A percentile compares a stretch with the other conserved stretches of the same genome.
These are phyloP conservation scores for Suillus subaureus DNA, from an alignment of 768 basidiomycete genomes.

Conservation along the genomic window DNA sequence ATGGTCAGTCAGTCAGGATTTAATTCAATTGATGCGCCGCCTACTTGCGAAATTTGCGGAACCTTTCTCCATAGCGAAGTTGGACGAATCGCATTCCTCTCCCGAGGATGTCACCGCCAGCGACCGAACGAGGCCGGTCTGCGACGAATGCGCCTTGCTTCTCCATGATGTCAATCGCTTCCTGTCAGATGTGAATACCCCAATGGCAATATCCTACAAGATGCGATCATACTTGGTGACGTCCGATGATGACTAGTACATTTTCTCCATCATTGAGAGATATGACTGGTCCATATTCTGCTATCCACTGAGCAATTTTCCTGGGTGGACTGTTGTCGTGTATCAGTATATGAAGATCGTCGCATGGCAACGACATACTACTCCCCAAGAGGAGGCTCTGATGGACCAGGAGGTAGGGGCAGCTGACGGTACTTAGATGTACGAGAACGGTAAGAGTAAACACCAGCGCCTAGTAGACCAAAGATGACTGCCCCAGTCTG, in stretches of 20 bases:
- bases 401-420: slow-evolving; percentile 10
- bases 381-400: slow-evolving; percentile 6
- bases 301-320: slow-evolving; percentile 13
- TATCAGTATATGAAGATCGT: too few species aligned
- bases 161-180: slow-evolving; percentile 61
- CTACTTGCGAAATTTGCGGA: slow-evolving; percentile 59
- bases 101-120: slow-evolving; percentile 57
- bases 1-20: slow-evolving; percentile 8
- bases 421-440: neutral
- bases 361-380: neutral
- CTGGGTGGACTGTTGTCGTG: neutral
- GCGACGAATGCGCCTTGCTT: slow-evolving; percentile 53
- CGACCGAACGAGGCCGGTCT: slow-evolving; percentile 54
- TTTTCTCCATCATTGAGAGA: slow-evolving; percentile 8
- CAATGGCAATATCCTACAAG: slow-evolving; percentile 24
- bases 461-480: neutral
- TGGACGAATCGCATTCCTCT: slow-evolving; percentile 60
- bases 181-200: slow-evolving; percentile 13
- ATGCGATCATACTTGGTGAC: slow-evolving; percentile 5
- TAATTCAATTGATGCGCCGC: neutral
- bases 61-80: slow-evolving; percentile 54
- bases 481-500: neutral
- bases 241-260: slow-evolving; percentile 13
- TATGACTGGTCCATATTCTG: slow-evolving; percentile 13
- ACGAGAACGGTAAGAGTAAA: neutral